Evolutionary conservation across 495 filamentous ascomycete species (phyloP).

Genomic region (Delitschia confertaspora): DNA sequence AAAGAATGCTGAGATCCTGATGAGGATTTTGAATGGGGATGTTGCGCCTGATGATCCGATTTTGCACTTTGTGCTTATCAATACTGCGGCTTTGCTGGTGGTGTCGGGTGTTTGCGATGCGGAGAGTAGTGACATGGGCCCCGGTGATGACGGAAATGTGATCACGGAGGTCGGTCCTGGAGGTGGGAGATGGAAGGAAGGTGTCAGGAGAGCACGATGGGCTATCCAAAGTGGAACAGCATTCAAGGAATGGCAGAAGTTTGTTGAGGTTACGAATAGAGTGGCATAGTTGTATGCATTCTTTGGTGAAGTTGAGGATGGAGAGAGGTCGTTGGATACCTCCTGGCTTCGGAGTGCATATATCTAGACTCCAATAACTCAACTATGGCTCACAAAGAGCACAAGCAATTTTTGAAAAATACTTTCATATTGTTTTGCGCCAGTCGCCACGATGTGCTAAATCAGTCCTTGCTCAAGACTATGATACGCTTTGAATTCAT

Average conservation of each 20-base stretch:
- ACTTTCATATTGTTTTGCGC: too few relatives aligned
- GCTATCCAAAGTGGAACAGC: conserved; percentile 73
- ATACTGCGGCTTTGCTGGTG: conserved; percentile 80
- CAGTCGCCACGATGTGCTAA: too few relatives aligned
- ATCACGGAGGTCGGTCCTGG: conserved; percentile 72
- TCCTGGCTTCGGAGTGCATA: too few relatives aligned
- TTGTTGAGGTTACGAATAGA: conserved; percentile 35
- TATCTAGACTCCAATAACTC: too few relatives aligned
- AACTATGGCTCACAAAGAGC: too few relatives aligned
- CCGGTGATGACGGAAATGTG: conserved; percentile 63
- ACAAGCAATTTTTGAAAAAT: too few relatives aligned
- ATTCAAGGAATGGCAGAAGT: conserved; percentile 51
- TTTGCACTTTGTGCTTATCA: conserved; percentile 86
- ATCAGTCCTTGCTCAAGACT: too few relatives aligned
- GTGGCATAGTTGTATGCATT: conserved; percentile 4
- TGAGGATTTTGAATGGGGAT: conserved; percentile 63
- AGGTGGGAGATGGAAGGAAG: conserved; percentile 86
- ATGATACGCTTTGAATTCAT: too few relatives aligned
- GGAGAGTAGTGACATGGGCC: conserved; percentile 65
- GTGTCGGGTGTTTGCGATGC: conserved; percentile 78
- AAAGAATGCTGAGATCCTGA: conserved; percentile 80
- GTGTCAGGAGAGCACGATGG: conserved; percentile 74
- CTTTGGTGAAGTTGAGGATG: too few relatives aligned
- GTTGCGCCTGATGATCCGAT: conserved; percentile 70
- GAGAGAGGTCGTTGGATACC: too few relatives aligned